phyloP scores from a whole-genome alignment of 768 basidiomycete species.

The Boletus barrowsii region DNA sequence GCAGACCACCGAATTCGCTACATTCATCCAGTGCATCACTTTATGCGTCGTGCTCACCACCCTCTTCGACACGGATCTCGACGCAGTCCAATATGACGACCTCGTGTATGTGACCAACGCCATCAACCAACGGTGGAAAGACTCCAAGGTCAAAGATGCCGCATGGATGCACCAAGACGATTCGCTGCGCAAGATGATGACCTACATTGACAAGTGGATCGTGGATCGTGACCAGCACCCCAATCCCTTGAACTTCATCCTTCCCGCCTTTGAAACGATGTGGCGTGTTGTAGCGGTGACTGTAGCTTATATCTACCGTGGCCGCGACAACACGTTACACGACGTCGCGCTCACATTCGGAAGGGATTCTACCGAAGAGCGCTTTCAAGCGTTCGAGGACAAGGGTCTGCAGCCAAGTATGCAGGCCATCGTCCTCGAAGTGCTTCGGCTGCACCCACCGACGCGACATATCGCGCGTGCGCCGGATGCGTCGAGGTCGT shows the following conservation, averaged over 20 bases:
- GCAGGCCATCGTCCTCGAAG: slow-evolving; percentile 26
- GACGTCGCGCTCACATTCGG: slow-evolving; percentile 26
- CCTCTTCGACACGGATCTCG: slow-evolving; percentile 34
- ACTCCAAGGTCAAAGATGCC: slow-evolving; percentile 20
- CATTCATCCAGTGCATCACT: slow-evolving; percentile 42
- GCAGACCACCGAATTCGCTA: slow-evolving; percentile 29
- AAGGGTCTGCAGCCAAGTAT: slow-evolving; percentile 14
- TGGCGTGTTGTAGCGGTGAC: slow-evolving; percentile 61
- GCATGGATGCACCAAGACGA: slow-evolving; percentile 14
- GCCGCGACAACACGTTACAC: slow-evolving; percentile 19
- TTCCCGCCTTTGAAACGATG: slow-evolving; percentile 61
- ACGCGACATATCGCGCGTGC: slow-evolving; percentile 24
- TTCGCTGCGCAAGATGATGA: slow-evolving; percentile 34
- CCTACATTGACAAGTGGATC: slow-evolving; percentile 35
- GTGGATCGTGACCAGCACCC: slow-evolving; percentile 23
- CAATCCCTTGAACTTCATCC: slow-evolving; percentile 49
- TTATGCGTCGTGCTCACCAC: slow-evolving; percentile 43
- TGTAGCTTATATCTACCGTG: slow-evolving; percentile 27
- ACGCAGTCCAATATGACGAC: slow-evolving; percentile 31
- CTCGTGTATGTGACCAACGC: slow-evolving; percentile 37
- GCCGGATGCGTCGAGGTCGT: neutral
- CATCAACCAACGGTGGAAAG: slow-evolving; percentile 35
- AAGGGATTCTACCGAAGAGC: slow-evolving; percentile 21
- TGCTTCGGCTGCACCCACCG: slow-evolving; percentile 29
- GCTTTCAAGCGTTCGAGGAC: slow-evolving; percentile 14